These are phyloP conservation scores for Remersonia thermophila DNA, from an alignment of 2,329 filamentous ascomycete genomes.

Conservation along the genomic window DNA sequence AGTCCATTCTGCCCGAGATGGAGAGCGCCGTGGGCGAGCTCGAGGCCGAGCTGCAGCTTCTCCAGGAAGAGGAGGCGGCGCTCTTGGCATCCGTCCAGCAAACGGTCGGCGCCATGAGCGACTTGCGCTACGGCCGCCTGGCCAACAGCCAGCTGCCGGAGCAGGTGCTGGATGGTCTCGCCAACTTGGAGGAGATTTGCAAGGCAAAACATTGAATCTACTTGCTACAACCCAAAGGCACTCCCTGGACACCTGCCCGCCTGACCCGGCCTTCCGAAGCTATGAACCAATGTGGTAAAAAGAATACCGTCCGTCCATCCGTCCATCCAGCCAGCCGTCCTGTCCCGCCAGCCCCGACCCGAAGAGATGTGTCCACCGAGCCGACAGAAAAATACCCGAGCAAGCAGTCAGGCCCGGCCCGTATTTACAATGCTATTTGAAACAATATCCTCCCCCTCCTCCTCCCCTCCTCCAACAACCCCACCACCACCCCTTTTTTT, in stretches of 20 bases:
- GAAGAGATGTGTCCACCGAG: conserved; percentile 1
- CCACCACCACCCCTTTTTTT: too few species aligned
- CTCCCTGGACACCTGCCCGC: not conserved
- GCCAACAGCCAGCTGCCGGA: conserved; percentile 49
- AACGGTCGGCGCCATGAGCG: conserved; percentile 62
- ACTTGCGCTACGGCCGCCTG: conserved; percentile 69
- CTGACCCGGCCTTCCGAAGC: not conserved
- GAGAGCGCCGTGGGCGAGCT: conserved; percentile 53
- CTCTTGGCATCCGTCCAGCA: conserved; percentile 50
- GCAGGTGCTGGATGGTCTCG: conserved; percentile 56
- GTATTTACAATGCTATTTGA: conserved; percentile 9
- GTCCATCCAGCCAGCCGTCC: conserved; percentile 1
- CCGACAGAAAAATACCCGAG: not conserved
- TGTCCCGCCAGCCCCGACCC: too few species aligned
- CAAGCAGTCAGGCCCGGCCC: conserved; percentile 1
- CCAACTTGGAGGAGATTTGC: conserved; percentile 52
- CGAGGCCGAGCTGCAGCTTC: conserved; percentile 51
- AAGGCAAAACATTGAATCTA: conserved; percentile 21
- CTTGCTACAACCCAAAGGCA: not conserved
- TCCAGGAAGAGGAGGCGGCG: conserved; percentile 51
- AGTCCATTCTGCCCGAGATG: conserved; percentile 56
- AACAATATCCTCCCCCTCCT: not conserved
- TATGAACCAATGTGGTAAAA: too few species aligned
- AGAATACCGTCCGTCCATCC: not conserved
- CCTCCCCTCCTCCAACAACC: conserved; percentile 1